Evolutionary conservation across 306 rosid species (phyloP).

Genomic region (Casuarina equisetifolia): DNA sequence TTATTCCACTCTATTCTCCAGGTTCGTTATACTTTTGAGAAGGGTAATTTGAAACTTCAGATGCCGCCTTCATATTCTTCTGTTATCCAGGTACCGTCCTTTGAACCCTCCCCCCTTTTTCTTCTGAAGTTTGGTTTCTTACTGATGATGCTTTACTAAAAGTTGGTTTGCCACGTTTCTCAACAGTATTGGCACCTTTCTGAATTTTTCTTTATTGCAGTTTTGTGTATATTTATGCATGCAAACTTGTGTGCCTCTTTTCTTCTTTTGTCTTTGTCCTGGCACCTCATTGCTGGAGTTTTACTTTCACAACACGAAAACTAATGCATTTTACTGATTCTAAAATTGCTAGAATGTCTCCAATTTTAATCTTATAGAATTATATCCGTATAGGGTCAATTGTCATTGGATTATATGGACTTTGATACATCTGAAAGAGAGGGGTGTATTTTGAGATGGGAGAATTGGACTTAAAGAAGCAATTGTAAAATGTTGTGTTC

Average conservation of each 20-base stretch:
- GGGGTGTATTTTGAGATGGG: background rate
- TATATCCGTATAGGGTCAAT: background rate
- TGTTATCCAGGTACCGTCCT: slow-evolving; percentile 75
- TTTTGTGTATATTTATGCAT: background rate
- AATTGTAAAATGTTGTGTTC: no score
- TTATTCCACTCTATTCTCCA: slow-evolving; percentile 24
- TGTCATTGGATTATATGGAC: background rate
- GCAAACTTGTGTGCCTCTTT: background rate
- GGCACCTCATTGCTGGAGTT: background rate
- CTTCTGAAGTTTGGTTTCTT: background rate
- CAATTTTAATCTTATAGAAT: background rate
- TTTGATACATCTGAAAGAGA: background rate
- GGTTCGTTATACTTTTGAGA: slow-evolving; percentile 80
- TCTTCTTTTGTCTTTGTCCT: background rate
- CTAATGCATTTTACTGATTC: background rate
- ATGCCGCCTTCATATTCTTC: slow-evolving; percentile 78
- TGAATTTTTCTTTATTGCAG: background rate
- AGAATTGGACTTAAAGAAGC: no score
- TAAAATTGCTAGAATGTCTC: background rate
- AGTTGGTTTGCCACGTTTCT: background rate
- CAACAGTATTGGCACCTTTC: background rate
- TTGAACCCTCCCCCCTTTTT: background rate
- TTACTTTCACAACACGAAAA: background rate
- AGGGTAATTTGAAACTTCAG: slow-evolving; percentile 69
- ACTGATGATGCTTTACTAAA: background rate